Percentiles rank a stretch among this genome's conserved stretches.
Conservation (phyloP, 352 stramenopile genomes). For the Phytophthora vignae region DNA sequence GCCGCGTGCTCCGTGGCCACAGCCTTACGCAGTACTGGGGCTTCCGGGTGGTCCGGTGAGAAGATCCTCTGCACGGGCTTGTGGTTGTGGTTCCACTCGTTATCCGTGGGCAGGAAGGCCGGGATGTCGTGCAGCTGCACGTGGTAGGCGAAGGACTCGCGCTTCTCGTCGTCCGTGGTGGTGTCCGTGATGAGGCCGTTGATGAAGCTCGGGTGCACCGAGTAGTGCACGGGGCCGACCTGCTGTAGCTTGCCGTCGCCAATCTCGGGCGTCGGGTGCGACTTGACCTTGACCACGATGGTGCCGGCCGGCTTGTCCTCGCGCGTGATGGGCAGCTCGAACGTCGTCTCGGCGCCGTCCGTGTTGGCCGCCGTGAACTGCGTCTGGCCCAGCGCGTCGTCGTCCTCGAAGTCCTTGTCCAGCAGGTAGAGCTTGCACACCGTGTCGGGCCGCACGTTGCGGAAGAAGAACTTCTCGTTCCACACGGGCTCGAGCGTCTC, state of each 20-base stretch:
- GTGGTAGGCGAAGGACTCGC: constrained; percentile 40
- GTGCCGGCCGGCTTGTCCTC: constrained; percentile 30
- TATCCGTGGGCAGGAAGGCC: constrained; percentile 26
- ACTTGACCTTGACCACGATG: constrained; percentile 48
- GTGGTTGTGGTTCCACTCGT: constrained; percentile 56
- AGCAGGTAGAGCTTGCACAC: constrained; percentile 48
- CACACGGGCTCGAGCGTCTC: constrained; percentile 42
- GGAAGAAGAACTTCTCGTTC: constrained; percentile 55
- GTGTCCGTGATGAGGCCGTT: constrained; percentile 36
- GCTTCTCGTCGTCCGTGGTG: constrained; percentile 37
- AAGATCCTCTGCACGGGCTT: constrained; percentile 47
- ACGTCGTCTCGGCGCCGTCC: constrained; percentile 33
- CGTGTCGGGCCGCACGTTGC: constrained; percentile 44
- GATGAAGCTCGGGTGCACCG: constrained; percentile 34
- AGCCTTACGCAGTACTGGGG: constrained; percentile 37
- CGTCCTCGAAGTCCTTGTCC: constrained; percentile 43
- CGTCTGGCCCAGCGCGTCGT: constrained; percentile 45
- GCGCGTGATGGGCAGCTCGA: constrained; percentile 38
- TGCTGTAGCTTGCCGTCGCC: constrained; percentile 27
- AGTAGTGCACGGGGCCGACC: constrained; percentile 47
- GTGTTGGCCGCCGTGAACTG: constrained; percentile 44
- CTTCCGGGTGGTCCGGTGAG: constrained; percentile 34
- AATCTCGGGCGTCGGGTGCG: constrained; percentile 6
- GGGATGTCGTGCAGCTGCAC: constrained; percentile 46
- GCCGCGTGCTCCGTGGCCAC: constrained; percentile 37